Conservation (phyloP, 2,329 filamentous ascomycete genomes). For the Xylaria sp. region DNA sequence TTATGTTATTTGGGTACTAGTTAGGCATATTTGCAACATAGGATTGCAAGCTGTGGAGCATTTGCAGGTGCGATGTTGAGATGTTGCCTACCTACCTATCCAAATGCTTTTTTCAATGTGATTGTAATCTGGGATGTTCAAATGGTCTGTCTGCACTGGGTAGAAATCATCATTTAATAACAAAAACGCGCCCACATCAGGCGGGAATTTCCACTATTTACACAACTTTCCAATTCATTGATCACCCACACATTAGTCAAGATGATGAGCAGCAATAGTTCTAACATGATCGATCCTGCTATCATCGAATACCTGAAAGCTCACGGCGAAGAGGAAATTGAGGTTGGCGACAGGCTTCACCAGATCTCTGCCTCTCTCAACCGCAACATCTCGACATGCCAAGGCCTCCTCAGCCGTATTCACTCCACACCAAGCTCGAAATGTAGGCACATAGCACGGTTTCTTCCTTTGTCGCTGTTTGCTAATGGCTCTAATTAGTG, state of each 20-base stretch:
- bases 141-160: too few relatives aligned
- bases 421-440: constrained; percentile 81
- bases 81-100: not conserved
- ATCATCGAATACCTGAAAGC: constrained; percentile 89
- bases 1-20: too few relatives aligned
- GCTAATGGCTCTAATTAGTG: constrained; percentile 60
- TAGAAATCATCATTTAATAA: not conserved
- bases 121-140: not conserved
- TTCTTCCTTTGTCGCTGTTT: not conserved
- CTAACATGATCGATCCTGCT: constrained; percentile 76
- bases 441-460: constrained; percentile 52
- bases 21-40: too few relatives aligned
- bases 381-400: constrained; percentile 81
- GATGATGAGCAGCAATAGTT: constrained; percentile 42
- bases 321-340: constrained; percentile 88
- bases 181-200: not conserved
- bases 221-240: constrained; percentile 2
- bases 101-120: not conserved
- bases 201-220: constrained; percentile 16
- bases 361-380: constrained; percentile 85
- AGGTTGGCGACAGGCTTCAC: constrained; percentile 83
- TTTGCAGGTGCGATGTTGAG: not conserved
- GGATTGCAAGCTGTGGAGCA: too few relatives aligned
- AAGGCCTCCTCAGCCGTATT: constrained; percentile 85
- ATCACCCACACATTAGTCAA: constrained; percentile 24